Evolutionary conservation across 2,329 filamentous ascomycete genomes (phyloP).

Genomic region (Fusarium euwallaceae): DNA sequence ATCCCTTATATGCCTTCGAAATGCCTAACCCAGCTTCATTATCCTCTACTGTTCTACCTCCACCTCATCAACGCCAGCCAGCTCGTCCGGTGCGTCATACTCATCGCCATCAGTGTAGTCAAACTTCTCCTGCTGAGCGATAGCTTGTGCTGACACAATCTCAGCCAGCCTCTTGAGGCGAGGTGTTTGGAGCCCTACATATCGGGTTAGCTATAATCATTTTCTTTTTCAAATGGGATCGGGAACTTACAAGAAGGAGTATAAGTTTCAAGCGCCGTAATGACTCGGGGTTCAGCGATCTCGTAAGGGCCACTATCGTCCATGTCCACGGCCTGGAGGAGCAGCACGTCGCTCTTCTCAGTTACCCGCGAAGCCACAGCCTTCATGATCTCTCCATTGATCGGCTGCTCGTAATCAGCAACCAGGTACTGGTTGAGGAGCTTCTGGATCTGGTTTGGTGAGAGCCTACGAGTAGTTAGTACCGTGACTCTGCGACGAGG

Average conservation of each 20-base stretch:
- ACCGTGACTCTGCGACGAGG: neutral
- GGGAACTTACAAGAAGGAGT: conserved; percentile 88
- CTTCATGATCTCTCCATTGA: conserved; percentile 99
- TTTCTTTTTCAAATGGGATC: neutral
- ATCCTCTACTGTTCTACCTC: conserved; percentile 48
- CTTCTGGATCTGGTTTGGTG: conserved; percentile 99
- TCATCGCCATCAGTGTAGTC: conserved; percentile 65
- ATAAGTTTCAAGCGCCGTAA: conserved; percentile 97
- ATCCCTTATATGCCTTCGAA: conserved; percentile 47
- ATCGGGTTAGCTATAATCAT: conserved; percentile 48
- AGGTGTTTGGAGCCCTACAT: conserved; percentile 92
- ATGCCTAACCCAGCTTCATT: conserved; percentile 43
- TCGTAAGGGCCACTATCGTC: conserved; percentile 98
- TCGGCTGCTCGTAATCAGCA: conserved; percentile 98
- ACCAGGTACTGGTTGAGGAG: conserved; percentile 98
- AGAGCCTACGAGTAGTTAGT: conserved; percentile 73
- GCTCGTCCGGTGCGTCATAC: conserved; percentile 64
- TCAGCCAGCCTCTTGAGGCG: conserved; percentile 96
- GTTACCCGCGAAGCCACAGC: conserved; percentile 96
- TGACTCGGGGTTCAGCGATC: conserved; percentile 95
- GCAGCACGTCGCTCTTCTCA: conserved; percentile 96
- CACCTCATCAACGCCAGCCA: conserved; percentile 66
- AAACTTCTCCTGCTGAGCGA: conserved; percentile 92
- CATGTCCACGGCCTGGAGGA: conserved; percentile 97
- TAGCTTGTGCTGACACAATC: conserved; percentile 96